Conservation (phyloP, 2,329 filamentous ascomycete genomes). For the Calonectria montana region DNA sequence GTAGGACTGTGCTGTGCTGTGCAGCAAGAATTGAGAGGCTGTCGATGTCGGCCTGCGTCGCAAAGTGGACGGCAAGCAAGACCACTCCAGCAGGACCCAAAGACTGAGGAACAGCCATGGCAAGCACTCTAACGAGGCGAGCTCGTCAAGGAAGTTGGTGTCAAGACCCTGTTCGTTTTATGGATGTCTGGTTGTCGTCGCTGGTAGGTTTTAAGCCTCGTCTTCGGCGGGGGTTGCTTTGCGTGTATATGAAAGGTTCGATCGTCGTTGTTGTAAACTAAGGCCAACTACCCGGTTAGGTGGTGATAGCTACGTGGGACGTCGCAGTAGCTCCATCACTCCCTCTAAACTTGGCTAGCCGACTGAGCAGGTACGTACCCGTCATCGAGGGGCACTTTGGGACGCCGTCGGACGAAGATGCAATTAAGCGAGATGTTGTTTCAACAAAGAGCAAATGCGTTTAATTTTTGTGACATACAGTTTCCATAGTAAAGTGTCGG, state of each 20-base stretch:
- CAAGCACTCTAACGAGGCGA: background rate
- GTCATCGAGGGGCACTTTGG: background rate
- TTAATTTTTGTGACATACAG: background rate
- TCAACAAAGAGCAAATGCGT: background rate
- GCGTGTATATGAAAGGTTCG: background rate
- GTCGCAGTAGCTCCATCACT: conserved; percentile 5
- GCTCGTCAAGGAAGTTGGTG: background rate
- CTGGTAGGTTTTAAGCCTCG: background rate
- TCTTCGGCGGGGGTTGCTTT: background rate
- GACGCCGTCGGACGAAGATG: background rate
- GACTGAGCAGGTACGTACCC: background rate
- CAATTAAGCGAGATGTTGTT: conserved; percentile 11
- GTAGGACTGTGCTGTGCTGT: conserved; percentile 67
- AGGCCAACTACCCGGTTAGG: conserved; percentile 9
- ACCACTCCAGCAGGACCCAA: conserved; percentile 76
- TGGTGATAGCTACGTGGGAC: conserved; percentile 11
- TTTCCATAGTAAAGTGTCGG: no score
- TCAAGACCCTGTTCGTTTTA: background rate
- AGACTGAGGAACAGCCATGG: conserved; percentile 41
- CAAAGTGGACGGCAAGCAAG: conserved; percentile 78
- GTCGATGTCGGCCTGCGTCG: conserved; percentile 73
- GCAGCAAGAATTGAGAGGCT: conserved; percentile 70
- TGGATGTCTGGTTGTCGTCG: background rate
- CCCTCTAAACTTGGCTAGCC: background rate
- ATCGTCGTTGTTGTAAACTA: background rate